phyloP scores from a whole-genome alignment of 768 basidiomycete genomes.

The Mycena albidolilacea region DNA sequence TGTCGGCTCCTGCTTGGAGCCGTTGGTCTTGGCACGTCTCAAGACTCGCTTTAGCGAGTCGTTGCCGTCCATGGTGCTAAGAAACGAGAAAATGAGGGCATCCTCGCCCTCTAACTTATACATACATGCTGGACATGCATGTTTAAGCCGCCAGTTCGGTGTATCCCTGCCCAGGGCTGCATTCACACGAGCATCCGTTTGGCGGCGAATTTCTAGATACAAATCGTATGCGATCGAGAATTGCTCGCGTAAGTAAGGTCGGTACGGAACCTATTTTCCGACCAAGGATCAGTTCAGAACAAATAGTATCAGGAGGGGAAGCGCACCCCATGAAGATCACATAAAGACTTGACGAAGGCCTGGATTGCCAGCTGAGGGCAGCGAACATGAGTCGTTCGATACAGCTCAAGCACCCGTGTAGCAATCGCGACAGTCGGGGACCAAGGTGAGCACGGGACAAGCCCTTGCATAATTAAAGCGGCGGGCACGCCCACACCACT shows the following conservation, averaged over 20 bases:
- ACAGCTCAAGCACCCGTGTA: no score
- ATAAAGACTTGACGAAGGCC: neutral
- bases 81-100: conserved; percentile 14
- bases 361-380: no score
- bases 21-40: neutral
- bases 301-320: neutral
- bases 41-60: conserved; percentile 9
- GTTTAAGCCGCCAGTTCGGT: conserved; percentile 41
- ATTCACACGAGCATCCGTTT: conserved; percentile 23
- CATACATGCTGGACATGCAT: conserved; percentile 44
- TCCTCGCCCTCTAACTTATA: conserved; percentile 41
- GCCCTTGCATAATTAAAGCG: no score
- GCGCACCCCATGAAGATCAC: conserved; percentile 10
- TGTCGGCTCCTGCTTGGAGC: neutral
- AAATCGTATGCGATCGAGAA: conserved; percentile 40
- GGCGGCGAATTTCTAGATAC: conserved; percentile 36
- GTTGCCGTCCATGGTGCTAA: conserved; percentile 46
- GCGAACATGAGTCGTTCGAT: no score
- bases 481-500: no score
- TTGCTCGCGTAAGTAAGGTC: conserved; percentile 33
- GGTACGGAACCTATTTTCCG: conserved; percentile 20
- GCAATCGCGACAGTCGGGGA: no score
- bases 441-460: no score
- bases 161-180: conserved; percentile 37
- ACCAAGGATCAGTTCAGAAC: neutral